These are phyloP conservation scores for Phialocephala sp. DNA, from an alignment of 2,329 filamentous ascomycete species.

Conservation along the genomic window DNA sequence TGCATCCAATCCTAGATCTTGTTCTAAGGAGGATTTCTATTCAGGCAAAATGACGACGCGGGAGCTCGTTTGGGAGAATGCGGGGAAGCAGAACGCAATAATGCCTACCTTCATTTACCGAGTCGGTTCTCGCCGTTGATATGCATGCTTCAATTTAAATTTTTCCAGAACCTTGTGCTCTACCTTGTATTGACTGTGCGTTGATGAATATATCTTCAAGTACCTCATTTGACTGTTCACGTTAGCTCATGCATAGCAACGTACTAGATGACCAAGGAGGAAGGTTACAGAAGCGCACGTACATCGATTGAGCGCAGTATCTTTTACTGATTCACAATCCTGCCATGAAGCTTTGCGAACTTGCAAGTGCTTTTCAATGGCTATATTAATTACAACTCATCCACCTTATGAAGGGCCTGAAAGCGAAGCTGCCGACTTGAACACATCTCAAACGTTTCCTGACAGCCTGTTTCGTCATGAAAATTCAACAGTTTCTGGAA, in stretches of 20 bases:
- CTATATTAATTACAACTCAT: background rate
- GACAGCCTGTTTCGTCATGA: constrained; percentile 9
- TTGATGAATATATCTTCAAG: constrained; percentile 5
- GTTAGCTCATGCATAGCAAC: background rate
- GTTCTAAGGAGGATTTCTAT: background rate
- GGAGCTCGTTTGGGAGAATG: background rate
- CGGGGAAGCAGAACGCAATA: background rate
- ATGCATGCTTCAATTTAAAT: background rate
- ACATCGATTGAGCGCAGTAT: background rate
- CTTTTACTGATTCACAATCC: background rate
- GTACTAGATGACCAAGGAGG: background rate
- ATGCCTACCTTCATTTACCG: background rate
- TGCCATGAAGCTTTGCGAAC: background rate
- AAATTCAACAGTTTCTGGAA: constrained; percentile 6
- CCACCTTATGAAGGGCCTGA: background rate
- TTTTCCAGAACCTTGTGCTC: background rate
- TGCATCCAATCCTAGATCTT: background rate
- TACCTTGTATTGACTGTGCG: background rate
- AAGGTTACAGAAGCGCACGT: background rate
- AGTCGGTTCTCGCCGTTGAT: background rate
- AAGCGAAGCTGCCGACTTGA: background rate
- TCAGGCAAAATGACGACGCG: background rate
- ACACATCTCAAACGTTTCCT: background rate
- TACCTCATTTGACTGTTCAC: background rate
- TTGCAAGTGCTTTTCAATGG: background rate